A percentile compares a stretch with the other conserved stretches of the same genome.
phyloP scores from a whole-genome alignment of 108 stramenopile genomes.

The Pseudonitzschia delicatissima region DNA sequence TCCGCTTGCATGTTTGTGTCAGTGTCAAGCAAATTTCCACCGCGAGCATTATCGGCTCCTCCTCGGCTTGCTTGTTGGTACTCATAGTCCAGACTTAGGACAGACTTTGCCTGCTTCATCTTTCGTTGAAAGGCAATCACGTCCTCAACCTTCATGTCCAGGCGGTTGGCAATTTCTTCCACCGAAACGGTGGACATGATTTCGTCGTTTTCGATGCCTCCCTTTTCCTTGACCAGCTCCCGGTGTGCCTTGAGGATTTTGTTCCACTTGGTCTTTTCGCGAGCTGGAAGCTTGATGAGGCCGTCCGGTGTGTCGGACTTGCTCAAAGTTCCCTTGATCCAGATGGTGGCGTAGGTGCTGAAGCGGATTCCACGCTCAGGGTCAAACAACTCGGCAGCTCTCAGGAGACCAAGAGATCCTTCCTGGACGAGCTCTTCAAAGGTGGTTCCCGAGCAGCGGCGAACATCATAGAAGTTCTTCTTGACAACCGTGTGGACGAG shows the following conservation, averaged over 20 bases:
- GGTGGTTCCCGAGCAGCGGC: constrained; percentile 33
- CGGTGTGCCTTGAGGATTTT: constrained; percentile 53
- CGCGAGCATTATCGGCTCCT: constrained; percentile 30
- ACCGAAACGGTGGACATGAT: constrained; percentile 26
- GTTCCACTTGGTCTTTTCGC: constrained; percentile 71
- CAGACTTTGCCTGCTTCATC: constrained; percentile 58
- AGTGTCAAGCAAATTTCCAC: constrained; percentile 13
- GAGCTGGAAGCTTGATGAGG: constrained; percentile 52
- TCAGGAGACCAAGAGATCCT: constrained; percentile 86
- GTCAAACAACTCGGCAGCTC: constrained; percentile 93
- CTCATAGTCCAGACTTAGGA: constrained; percentile 76
- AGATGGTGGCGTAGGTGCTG: constrained; percentile 95
- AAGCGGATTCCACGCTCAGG: constrained; percentile 85
- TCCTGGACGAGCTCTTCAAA: constrained; percentile 91
- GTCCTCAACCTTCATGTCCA: constrained; percentile 44
- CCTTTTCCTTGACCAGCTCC: constrained; percentile 41
- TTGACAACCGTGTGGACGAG: constrained; percentile 77
- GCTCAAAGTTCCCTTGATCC: constrained; percentile 88
- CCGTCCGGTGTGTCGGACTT: constrained; percentile 55
- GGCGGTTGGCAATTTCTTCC: constrained; percentile 42
- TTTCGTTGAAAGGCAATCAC: constrained; percentile 46
- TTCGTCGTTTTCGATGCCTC: constrained; percentile 23
- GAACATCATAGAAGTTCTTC: constrained; percentile 32
- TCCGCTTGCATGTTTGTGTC: constrained; percentile 38
- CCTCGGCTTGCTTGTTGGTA: constrained; percentile 44